Evolutionary conservation across 352 stramenopile genomes (phyloP).

Genomic region (Pythium folliculosum): DNA sequence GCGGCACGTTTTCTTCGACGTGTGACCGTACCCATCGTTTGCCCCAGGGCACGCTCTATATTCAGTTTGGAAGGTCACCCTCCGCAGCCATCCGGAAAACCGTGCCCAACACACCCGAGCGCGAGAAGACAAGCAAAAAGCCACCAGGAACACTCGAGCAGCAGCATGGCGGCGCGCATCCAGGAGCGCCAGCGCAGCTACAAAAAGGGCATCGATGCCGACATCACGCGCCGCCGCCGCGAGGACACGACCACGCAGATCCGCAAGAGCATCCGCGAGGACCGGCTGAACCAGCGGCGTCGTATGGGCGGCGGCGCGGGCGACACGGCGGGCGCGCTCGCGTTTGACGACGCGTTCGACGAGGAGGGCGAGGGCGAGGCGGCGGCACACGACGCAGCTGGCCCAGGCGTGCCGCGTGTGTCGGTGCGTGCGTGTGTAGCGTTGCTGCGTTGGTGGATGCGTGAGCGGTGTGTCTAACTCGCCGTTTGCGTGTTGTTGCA

Average conservation of each 20-base stretch:
- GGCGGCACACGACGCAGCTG: slow-evolving; percentile 3
- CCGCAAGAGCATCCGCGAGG: slow-evolving; percentile 84
- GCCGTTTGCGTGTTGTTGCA: slow-evolving; percentile 33
- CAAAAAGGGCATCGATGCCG: slow-evolving; percentile 88
- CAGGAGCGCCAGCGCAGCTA: slow-evolving; percentile 81
- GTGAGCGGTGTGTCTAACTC: background rate
- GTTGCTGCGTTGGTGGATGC: background rate
- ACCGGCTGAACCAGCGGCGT: slow-evolving; percentile 83
- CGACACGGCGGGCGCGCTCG: background rate
- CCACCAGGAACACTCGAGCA: background rate
- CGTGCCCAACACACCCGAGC: background rate
- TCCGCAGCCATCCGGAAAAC: slow-evolving; percentile 17
- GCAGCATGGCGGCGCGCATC: slow-evolving; percentile 30
- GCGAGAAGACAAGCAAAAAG: background rate
- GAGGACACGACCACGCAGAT: slow-evolving; percentile 87
- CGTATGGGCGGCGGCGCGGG: slow-evolving; percentile 48
- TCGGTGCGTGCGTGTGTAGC: slow-evolving; percentile 22
- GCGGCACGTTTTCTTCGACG: background rate
- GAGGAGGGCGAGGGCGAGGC: slow-evolving; percentile 19
- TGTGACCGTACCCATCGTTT: background rate
- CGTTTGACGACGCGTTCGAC: slow-evolving; percentile 27
- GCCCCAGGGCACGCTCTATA: background rate
- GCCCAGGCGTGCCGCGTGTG: slow-evolving; percentile 13
- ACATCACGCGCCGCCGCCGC: slow-evolving; percentile 70
- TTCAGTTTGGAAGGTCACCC: slow-evolving; percentile 11